Evolutionary conservation across 2,329 filamentous ascomycete species (phyloP).

Genomic region (Whalleya microplaca): DNA sequence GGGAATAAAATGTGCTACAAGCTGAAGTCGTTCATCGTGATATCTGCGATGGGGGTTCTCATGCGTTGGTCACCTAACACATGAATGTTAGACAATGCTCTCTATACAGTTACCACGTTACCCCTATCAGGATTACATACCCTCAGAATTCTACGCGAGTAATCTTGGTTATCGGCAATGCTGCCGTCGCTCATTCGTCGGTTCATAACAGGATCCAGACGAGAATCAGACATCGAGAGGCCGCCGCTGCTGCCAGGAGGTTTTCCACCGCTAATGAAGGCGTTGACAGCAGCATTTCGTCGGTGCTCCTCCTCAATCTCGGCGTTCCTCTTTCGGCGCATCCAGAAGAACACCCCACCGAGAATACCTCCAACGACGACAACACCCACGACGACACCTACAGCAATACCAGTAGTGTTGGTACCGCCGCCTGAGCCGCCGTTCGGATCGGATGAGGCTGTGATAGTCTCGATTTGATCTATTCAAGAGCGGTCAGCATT

Average conservation of each 20-base stretch:
- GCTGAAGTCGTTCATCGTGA: constrained; percentile 39
- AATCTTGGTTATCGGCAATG: constrained; percentile 96
- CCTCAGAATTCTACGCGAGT: constrained; percentile 93
- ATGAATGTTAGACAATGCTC: constrained; percentile 10
- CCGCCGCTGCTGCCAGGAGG: constrained; percentile 65
- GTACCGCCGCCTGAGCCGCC: constrained; percentile 47
- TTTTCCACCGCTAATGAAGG: constrained; percentile 70
- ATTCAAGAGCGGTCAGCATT: constrained; percentile 2
- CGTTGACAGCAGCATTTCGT: constrained; percentile 77
- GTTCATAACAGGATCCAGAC: constrained; percentile 85
- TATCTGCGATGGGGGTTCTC: constrained; percentile 33
- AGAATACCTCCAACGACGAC: constrained; percentile 67
- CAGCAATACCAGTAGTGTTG: constrained; percentile 85
- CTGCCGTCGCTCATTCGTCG: constrained; percentile 90
- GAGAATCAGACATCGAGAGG: constrained; percentile 76
- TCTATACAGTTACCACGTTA: background rate
- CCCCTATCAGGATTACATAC: constrained; percentile 53
- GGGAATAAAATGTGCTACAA: constrained; percentile 36
- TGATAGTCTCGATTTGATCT: constrained; percentile 20
- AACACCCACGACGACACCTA: constrained; percentile 84
- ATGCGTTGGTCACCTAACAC: constrained; percentile 41
- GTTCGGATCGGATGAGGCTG: constrained; percentile 29
- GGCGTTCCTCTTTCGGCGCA: constrained; percentile 75
- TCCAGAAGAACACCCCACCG: constrained; percentile 72
- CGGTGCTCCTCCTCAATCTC: constrained; percentile 84